A percentile compares a stretch with the other conserved stretches of the same genome.
phyloP scores from a whole-genome alignment of 73 alveolate genomes.

The Breviolum minutum region DNA sequence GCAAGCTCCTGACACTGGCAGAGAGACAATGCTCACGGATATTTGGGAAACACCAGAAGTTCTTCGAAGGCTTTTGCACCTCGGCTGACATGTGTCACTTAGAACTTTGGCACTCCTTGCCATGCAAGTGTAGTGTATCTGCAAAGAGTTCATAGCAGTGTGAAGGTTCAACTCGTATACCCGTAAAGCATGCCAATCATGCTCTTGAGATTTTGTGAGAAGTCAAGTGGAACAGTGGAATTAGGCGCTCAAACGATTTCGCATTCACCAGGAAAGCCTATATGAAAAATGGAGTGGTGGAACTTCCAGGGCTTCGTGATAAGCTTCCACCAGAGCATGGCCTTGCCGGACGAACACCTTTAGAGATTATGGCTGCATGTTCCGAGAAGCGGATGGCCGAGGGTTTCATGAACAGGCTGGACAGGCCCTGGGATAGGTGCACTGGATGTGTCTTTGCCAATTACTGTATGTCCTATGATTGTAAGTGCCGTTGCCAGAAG shows the following conservation, averaged over 20 bases:
- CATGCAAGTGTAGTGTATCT: no score
- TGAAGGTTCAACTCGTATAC: background rate
- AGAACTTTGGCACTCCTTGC: background rate
- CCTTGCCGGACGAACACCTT: slow-evolving; percentile 46
- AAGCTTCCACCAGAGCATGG: slow-evolving; percentile 72
- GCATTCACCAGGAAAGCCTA: background rate
- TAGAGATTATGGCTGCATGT: slow-evolving; percentile 46
- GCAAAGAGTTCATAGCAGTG: no score
- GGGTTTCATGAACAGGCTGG: slow-evolving; percentile 35
- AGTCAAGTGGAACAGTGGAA: no score
- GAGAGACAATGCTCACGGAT: slow-evolving; percentile 64
- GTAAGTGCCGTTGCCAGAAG: no score
- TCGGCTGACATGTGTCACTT: background rate
- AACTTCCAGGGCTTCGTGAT: slow-evolving; percentile 64
- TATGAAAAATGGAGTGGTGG: slow-evolving; percentile 42
- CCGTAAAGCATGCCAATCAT: background rate
- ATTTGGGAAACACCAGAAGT: slow-evolving; percentile 89
- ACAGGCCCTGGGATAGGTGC: background rate
- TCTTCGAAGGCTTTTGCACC: slow-evolving; percentile 27
- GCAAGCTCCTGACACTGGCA: slow-evolving; percentile 33
- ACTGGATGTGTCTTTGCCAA: background rate
- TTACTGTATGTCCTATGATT: background rate
- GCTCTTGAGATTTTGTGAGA: background rate
- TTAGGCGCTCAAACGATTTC: no score
- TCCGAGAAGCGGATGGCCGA: slow-evolving; percentile 58